A percentile compares a stretch with the other conserved stretches of the same genome.
phyloP scores from a whole-genome alignment of 1,139 yeast genomes.

The Arxiozyma slooffiae region DNA sequence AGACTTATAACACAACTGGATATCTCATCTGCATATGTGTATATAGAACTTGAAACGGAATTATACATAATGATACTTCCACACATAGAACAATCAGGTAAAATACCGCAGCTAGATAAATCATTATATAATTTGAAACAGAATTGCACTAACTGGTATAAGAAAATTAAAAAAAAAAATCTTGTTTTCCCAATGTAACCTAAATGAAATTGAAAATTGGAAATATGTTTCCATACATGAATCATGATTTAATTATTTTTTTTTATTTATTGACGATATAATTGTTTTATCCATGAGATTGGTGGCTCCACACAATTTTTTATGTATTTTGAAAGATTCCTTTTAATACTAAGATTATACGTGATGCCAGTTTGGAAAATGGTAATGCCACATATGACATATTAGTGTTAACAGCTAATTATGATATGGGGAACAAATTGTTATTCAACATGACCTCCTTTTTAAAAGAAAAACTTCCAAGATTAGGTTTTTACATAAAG shows the following conservation, averaged over 20 bases:
- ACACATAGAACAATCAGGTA: neutral
- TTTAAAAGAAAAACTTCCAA: constrained; percentile 1
- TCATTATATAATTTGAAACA: constrained; percentile 11
- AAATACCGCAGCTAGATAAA: constrained; percentile 7
- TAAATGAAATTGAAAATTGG: neutral
- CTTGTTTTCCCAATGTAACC: neutral
- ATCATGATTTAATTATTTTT: neutral
- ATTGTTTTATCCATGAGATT: neutral
- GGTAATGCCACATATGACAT: constrained; percentile 4
- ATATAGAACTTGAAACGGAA: neutral
- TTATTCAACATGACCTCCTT: constrained; percentile 5
- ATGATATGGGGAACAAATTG: neutral
- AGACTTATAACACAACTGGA: constrained; percentile 5
- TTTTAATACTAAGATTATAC: constrained; percentile 4
- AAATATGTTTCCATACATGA: neutral
- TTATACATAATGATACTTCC: neutral
- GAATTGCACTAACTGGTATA: constrained; percentile 10
- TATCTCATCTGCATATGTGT: neutral
- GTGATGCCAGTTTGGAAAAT: neutral
- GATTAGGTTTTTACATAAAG: neutral
- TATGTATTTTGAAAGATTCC: neutral
- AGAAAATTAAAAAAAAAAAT: constrained; percentile 3
- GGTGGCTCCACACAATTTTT: neutral
- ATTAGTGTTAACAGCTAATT: constrained; percentile 5
- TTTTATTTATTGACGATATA: constrained; percentile 11